Percentiles rank a stretch among this genome's conserved stretches.
These are phyloP conservation scores for Phanerochaete carnosa DNA, from an alignment of 768 basidiomycete species.

Conservation along the genomic window DNA sequence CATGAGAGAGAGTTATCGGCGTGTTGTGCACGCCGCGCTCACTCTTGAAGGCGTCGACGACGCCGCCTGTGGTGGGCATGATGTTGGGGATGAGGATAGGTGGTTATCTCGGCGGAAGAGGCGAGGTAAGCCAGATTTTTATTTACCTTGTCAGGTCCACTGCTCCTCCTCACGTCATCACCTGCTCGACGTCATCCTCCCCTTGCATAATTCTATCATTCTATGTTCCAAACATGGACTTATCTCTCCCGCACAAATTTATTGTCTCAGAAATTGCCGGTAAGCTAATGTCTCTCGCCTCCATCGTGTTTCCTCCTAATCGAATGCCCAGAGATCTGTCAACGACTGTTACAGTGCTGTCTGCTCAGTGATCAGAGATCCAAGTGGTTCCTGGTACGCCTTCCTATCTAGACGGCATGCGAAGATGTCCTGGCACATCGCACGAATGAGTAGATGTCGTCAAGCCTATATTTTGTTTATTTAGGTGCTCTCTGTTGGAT, in stretches of 20 bases:
- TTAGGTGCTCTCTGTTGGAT: too few species aligned
- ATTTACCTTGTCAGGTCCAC: constrained; percentile 2
- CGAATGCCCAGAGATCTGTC: neutral
- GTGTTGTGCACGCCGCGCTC: constrained; percentile 19
- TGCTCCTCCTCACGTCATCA: constrained; percentile 15
- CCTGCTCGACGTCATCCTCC: constrained; percentile 9
- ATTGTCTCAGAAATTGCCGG: neutral
- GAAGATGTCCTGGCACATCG: too few species aligned
- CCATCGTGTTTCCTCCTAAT: neutral
- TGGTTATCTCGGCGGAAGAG: constrained; percentile 4
- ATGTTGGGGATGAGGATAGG: constrained; percentile 9
- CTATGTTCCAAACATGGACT: neutral
- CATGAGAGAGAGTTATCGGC: constrained; percentile 10
- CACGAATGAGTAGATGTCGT: too few species aligned
- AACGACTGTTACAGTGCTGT: too few species aligned
- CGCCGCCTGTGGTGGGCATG: constrained; percentile 60
- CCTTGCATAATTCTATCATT: neutral
- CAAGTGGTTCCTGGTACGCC: too few species aligned
- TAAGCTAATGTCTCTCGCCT: neutral
- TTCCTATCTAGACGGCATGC: too few species aligned
- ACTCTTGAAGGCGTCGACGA: constrained; percentile 92
- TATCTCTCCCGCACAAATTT: neutral
- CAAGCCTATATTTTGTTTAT: too few species aligned
- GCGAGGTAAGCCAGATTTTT: constrained; percentile 2
- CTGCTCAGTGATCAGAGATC: neutral